phyloP scores from a whole-genome alignment of 1,284 basidiomycete genomes.

The Cutaneotrichosporon sp. region DNA sequence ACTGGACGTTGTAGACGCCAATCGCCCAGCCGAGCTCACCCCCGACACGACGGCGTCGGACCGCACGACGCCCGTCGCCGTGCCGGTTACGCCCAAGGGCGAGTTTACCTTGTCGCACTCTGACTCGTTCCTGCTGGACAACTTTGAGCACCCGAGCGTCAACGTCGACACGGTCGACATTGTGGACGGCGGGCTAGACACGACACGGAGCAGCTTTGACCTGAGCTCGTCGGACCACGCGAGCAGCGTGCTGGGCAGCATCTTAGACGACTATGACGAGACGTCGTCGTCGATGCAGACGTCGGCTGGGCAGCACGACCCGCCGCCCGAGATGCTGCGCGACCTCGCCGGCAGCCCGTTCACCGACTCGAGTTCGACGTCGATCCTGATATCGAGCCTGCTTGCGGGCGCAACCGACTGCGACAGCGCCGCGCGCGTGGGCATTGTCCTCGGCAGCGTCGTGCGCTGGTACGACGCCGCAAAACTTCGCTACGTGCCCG shows the following conservation, averaged over 20 bases:
- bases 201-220: not conserved
- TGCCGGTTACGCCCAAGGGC: not conserved
- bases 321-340: not conserved
- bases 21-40: not conserved
- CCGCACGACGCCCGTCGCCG: not conserved
- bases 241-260: not conserved
- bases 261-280: conserved; percentile 1
- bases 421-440: conserved; percentile 2
- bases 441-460: conserved; percentile 9
- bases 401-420: conserved; percentile 1
- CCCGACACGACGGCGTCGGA: not conserved
- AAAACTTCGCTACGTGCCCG: conserved; percentile 9
- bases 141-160: conserved; percentile 4
- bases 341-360: conserved; percentile 8
- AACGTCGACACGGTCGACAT: not conserved
- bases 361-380: conserved; percentile 6
- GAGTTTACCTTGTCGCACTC: not conserved
- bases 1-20: not conserved
- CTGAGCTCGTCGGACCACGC: too few relatives aligned
- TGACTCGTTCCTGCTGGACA: conserved; percentile 6
- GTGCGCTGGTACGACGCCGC: conserved; percentile 10
- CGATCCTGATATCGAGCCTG: conserved; percentile 1
- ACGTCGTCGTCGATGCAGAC: conserved; percentile 4
- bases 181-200: not conserved
- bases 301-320: not conserved